Conservation (phyloP, 805 yeast genomes). For the Torulaspora delbrueckii region DNA sequence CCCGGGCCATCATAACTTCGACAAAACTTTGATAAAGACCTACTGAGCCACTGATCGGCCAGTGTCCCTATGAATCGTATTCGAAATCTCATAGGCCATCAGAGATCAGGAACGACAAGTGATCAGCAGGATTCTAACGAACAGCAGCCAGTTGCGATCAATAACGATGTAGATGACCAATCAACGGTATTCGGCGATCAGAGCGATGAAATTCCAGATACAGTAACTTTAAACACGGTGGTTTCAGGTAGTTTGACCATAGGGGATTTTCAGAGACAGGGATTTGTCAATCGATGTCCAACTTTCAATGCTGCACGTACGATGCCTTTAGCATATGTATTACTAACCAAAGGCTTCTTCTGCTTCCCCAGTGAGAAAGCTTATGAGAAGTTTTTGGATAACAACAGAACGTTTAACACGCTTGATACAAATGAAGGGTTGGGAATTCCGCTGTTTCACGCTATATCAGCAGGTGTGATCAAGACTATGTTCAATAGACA, state of each 20-base stretch:
- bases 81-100: conserved; percentile 10
- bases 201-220: conserved; percentile 12
- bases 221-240: conserved; percentile 20
- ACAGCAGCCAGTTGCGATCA: background rate
- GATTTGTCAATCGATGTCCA: conserved; percentile 32
- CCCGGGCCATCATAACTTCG: background rate
- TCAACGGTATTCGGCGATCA: conserved; percentile 15
- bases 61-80: conserved; percentile 10
- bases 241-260: conserved; percentile 27
- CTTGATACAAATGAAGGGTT: conserved; percentile 22
- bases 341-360: conserved; percentile 37
- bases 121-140: background rate
- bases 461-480: conserved; percentile 27
- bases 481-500: conserved; percentile 31
- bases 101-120: background rate
- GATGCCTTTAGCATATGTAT: conserved; percentile 33
- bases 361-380: conserved; percentile 38
- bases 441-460: conserved; percentile 38
- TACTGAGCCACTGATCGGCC: background rate
- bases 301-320: conserved; percentile 25
- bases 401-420: conserved; percentile 27
- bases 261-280: conserved; percentile 28
- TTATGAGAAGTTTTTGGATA: conserved; percentile 23
- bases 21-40: background rate
- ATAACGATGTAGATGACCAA: conserved; percentile 17